These are phyloP conservation scores for Colletotrichum trifolii DNA, from an alignment of 2,329 filamentous ascomycete genomes.

Conservation along the genomic window DNA sequence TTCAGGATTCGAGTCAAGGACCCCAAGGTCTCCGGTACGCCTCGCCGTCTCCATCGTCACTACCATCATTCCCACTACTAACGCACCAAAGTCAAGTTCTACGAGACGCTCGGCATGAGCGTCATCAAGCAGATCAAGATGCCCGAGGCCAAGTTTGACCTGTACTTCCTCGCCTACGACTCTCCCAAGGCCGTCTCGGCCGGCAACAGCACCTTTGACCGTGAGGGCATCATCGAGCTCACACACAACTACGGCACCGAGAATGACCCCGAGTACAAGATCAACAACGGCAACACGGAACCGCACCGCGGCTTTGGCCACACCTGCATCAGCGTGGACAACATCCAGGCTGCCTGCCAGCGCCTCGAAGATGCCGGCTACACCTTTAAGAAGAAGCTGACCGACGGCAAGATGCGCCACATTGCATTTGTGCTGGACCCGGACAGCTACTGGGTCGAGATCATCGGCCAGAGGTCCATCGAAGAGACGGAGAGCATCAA, in stretches of 20 bases:
- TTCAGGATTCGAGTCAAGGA: conserved; percentile 92
- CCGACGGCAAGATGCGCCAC: conserved; percentile 85
- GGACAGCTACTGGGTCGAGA: conserved; percentile 88
- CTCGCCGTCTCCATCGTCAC: conserved; percentile 1
- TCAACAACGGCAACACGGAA: conserved; percentile 92
- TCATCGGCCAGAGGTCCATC: conserved; percentile 77
- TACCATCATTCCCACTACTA: conserved; percentile 1
- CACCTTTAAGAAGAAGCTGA: conserved; percentile 93
- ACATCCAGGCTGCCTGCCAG: conserved; percentile 90
- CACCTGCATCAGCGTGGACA: conserved; percentile 83
- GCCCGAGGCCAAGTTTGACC: conserved; percentile 90
- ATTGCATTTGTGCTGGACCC: conserved; percentile 94
- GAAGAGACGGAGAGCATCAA: conserved; percentile 78
- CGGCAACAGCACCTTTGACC: conserved; percentile 79
- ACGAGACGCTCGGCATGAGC: conserved; percentile 90
- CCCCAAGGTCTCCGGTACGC: conserved; percentile 78
- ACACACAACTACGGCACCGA: conserved; percentile 90
- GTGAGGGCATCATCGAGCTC: conserved; percentile 90
- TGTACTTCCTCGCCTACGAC: conserved; percentile 96
- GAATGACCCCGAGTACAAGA: conserved; percentile 80
- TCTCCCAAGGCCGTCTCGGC: conserved; percentile 78
- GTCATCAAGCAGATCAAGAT: conserved; percentile 83
- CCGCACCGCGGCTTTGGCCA: conserved; percentile 88
- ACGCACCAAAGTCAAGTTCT: conserved; percentile 78
- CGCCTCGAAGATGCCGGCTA: conserved; percentile 91